phyloP scores from a whole-genome alignment of 2,329 filamentous ascomycete genomes.

The Calonectria pteridis region DNA sequence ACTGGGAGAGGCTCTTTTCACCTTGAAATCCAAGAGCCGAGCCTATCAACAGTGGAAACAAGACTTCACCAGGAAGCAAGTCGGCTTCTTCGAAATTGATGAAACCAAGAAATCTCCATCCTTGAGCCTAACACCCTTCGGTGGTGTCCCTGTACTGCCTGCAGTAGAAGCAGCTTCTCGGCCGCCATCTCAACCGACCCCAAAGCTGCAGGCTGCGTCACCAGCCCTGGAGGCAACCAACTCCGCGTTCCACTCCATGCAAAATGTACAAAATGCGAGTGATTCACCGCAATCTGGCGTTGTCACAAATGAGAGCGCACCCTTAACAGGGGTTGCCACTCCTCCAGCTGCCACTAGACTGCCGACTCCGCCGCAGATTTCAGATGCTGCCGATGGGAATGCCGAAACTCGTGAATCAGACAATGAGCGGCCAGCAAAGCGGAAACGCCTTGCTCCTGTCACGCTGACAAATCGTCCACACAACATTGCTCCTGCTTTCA shows the following conservation, averaged over 20 bases:
- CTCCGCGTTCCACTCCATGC: background rate
- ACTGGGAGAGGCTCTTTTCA: conserved; percentile 68
- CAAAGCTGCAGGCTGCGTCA: background rate
- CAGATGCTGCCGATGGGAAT: background rate
- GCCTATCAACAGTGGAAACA: conserved; percentile 57
- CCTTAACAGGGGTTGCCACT: background rate
- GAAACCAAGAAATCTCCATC: background rate
- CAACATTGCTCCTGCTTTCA: conserved; percentile 31
- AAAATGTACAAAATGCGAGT: background rate
- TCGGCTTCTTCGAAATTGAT: conserved; percentile 26
- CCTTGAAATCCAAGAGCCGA: conserved; percentile 65
- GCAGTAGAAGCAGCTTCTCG: background rate
- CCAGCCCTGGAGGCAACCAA: background rate
- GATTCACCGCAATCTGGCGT: background rate
- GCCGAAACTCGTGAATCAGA: background rate
- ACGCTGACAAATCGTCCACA: conserved; percentile 38
- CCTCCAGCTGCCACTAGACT: background rate
- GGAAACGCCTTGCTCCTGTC: conserved; percentile 44
- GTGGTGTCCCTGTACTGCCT: background rate
- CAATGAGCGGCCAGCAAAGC: conserved; percentile 37
- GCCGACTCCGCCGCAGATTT: background rate
- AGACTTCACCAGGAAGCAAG: conserved; percentile 36
- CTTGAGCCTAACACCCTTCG: background rate
- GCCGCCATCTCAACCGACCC: background rate
- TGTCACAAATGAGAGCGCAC: background rate